phyloP scores from a whole-genome alignment of 164 flowering plant genomes.

The Platanus orientalis region DNA sequence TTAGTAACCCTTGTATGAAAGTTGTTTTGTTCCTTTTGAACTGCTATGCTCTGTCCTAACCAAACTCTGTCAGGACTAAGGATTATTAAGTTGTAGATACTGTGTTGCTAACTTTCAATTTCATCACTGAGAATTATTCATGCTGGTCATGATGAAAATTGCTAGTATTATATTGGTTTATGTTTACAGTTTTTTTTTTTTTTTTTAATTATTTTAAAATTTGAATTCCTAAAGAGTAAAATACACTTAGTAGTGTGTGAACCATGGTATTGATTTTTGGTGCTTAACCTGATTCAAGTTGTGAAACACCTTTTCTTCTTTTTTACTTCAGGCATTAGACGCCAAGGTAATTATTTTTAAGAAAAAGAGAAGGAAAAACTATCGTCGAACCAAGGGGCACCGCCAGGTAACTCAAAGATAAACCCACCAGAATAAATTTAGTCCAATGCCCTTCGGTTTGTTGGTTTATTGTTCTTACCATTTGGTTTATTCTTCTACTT shows the following conservation, averaged over 20 bases:
- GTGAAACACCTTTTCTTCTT: not conserved
- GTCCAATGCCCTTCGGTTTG: not conserved
- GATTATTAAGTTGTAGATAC: no score
- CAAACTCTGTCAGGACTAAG: no score
- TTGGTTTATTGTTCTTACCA: slow-evolving; percentile 11
- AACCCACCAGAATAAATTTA: not conserved
- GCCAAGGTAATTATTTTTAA: slow-evolving; percentile 95
- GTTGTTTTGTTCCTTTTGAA: no score
- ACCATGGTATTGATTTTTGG: not conserved
- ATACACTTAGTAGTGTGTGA: not conserved
- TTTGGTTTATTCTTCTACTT: slow-evolving; percentile 3
- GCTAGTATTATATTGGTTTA: not conserved
- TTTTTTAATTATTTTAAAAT: no score
- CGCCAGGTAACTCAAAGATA: slow-evolving; percentile 62
- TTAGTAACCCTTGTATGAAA: no score
- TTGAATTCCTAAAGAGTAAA: no score
- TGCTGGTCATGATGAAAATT: no score
- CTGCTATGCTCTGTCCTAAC: no score
- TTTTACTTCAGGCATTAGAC: slow-evolving; percentile 78
- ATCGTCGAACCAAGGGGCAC: slow-evolving; percentile 91
- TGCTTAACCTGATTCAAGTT: not conserved
- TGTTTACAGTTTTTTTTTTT: no score
- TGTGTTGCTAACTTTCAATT: not conserved
- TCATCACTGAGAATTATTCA: not conserved
- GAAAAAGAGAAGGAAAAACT: slow-evolving; percentile 97